Evolutionary conservation across 1,284 basidiomycete genomes (phyloP).

Genomic region (Takashimella tepidaria): DNA sequence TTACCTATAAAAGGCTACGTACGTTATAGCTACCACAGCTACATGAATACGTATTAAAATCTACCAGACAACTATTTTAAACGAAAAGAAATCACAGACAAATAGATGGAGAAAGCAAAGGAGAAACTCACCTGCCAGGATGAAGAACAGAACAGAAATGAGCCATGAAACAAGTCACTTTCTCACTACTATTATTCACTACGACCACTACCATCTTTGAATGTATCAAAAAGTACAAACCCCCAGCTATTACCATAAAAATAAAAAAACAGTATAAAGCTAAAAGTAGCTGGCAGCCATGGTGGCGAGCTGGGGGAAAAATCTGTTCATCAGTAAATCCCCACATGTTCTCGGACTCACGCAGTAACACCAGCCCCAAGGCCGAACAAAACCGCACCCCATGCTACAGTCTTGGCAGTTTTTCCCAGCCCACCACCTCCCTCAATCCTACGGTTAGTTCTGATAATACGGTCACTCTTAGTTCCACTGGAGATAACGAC

Average conservation of each 20-base stretch:
- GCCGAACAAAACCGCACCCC: constrained; percentile 43
- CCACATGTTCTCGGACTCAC: constrained; percentile 21
- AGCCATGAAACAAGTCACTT: no score
- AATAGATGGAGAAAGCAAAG: not conserved
- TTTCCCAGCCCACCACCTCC: constrained; percentile 14
- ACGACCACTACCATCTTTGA: no score
- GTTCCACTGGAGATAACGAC: constrained; percentile 29
- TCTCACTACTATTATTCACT: no score
- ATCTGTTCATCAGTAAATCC: constrained; percentile 13
- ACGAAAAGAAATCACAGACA: constrained; percentile 2
- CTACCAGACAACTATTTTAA: no score
- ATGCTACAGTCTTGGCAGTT: constrained; percentile 36
- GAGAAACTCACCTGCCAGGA: constrained; percentile 1
- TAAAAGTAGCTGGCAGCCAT: not conserved
- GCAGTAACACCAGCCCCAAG: constrained; percentile 42
- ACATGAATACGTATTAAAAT: no score
- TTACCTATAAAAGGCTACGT: no score
- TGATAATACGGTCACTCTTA: constrained; percentile 29
- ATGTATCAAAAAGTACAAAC: constrained; percentile 3
- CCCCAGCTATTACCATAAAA: no score
- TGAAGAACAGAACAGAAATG: constrained; percentile 1
- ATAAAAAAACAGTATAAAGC: no score
- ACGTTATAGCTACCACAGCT: no score
- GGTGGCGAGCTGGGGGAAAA: constrained; percentile 23
- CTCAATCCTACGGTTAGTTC: constrained; percentile 38